phyloP scores from a whole-genome alignment of 2,329 filamentous ascomycete genomes.

The Gremmenia infestans region DNA sequence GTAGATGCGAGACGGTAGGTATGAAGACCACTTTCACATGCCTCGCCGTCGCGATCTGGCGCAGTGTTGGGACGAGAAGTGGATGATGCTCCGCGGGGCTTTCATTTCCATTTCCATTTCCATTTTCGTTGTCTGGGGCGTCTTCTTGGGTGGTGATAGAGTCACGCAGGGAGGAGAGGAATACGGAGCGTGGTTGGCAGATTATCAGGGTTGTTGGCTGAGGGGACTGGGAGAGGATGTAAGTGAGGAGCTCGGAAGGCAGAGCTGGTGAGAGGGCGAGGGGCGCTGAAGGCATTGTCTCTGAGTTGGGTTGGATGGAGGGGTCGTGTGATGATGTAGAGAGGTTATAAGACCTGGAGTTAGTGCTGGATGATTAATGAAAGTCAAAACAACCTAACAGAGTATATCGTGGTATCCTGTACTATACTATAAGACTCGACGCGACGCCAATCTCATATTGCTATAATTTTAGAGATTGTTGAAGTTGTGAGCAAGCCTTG shows the following conservation, averaged over 20 bases:
- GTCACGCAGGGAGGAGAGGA: constrained; percentile 54
- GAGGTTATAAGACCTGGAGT: constrained; percentile 6
- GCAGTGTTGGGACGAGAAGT: constrained; percentile 60
- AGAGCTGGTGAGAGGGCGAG: constrained; percentile 48
- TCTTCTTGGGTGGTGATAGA: constrained; percentile 35
- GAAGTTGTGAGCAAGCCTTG: not conserved
- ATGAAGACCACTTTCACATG: constrained; percentile 68
- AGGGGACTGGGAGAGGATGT: constrained; percentile 49
- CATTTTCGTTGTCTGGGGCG: constrained; percentile 11
- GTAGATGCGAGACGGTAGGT: constrained; percentile 70
- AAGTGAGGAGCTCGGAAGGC: constrained; percentile 58
- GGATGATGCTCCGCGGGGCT: constrained; percentile 31
- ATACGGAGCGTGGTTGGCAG: constrained; percentile 60
- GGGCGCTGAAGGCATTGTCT: constrained; percentile 28
- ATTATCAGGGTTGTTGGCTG: constrained; percentile 64
- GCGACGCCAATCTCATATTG: not conserved
- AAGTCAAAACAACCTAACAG: constrained; percentile 3
- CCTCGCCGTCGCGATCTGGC: constrained; percentile 62
- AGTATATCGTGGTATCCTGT: no score
- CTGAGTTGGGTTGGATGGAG: constrained; percentile 2
- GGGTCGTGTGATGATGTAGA: not conserved
- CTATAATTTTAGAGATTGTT: not conserved
- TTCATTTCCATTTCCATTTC: constrained; percentile 14
- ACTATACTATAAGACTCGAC: no score
- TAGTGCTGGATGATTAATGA: constrained; percentile 25